Evolutionary conservation across 192 early-diverging fungal species (phyloP), one percentile per base, ranked within the genome.

Genomic region (Coemansia sp.): DNA sequence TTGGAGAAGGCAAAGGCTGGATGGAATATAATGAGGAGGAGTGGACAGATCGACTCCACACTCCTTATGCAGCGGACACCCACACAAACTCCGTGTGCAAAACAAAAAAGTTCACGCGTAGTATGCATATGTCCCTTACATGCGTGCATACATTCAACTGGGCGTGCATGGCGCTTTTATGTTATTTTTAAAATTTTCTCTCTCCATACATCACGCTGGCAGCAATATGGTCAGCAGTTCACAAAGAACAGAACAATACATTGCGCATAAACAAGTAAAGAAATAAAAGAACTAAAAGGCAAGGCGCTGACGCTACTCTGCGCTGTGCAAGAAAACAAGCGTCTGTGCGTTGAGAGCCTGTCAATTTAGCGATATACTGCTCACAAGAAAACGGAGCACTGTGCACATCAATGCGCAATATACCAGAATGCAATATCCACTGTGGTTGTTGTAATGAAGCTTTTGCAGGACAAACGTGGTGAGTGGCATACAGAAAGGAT

Each of bases 71-170:
- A 26, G 52, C 19, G 32, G 10, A 18, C 16, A 7, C 56, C n/a
- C 47, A 11, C 47, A 11, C 47, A 48, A 48, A 48, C 47, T 48
- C 47, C 47, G 47, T n/a, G 47, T 48, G 47, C 47, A 48, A 48
- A n/a, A 21, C 21, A 21, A 11, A 57, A 57, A 6, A 57, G 32
- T 38, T 59, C 52, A 54, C 23, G 52, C 23, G 52, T 54, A 39
- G 57, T 59, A 41, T 41, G 57, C 57, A 40, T 39, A 54, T 67
- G 18, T 44, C 56, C 45, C 62, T 63, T 57, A 39, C 57, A 67
- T 45, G 59, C 13, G 56, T 6, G 12, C 9, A 23, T 9, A 54
- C 26, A 50, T 19, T 54, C 21, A 54, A 32, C 4, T 32, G 32
- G 32, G 32, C 32, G 32, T 32, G 32, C 32, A 32, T 32, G 32